Evolutionary conservation across 1,139 yeast species (phyloP), one percentile per base, ranked within the genome.

Genomic region (Diutina neorugosa): DNA sequence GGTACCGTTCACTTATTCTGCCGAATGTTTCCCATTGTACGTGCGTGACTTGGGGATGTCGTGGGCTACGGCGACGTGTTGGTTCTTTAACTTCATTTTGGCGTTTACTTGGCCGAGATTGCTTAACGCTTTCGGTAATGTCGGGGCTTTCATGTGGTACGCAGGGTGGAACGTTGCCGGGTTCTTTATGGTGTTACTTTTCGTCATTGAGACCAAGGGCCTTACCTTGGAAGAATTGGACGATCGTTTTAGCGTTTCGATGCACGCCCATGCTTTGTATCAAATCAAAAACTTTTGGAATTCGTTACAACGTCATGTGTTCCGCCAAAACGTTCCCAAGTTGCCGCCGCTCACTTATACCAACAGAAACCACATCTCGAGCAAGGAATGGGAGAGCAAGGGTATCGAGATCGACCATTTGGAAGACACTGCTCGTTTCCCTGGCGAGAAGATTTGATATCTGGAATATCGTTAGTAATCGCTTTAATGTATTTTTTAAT

Each of bases 101-200:
- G 86, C 95, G 12, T 76, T 87, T 57, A 84, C 96, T 1, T 88
- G 94, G 93, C 95, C 95, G 44, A 72, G 87, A 46, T 69, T 88
- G 63, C 68, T 77, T 56, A 76, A 69, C 52, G 82, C 86, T 0
- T 82, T 88, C 69, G 80, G 78, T 52, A 77, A 88, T 3, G 86
- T 84, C 57, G 96, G 96, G 65, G 96, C 95, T 2, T 89, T 89
- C 65, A 89, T 93, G 14, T 88, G 82, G 77, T 88, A 87, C 62
- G 96, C 95, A 1, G 96, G 86, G 12, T 86, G 95, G 93, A 88
- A 88, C 64, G 62, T 85, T 54, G 72, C 84, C 53, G 94, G 93
- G 0, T 86, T 82, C 71, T 79, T 82, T 69, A 60, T 83, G 63
- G 88, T 82, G 2, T 69, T 82, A 55, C 80, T 83, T 77, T 74